Evolutionary conservation across 306 rosid genomes (phyloP).

Genomic region (Potentilla sterilis): DNA sequence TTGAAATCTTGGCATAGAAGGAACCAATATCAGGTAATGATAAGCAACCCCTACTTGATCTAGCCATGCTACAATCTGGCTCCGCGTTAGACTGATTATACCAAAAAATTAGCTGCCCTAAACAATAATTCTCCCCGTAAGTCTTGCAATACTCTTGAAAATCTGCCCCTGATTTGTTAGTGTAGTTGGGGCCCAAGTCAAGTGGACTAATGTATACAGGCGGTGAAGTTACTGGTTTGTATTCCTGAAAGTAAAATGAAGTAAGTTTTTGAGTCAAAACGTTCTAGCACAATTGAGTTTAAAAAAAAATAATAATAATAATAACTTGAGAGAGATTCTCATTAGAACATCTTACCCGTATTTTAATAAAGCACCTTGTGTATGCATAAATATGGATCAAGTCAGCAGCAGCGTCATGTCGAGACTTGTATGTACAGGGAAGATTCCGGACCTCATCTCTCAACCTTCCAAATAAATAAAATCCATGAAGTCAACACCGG

Average conservation of each 20-base stretch:
- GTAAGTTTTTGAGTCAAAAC: constrained; percentile 7
- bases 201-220: constrained; percentile 98
- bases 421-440: constrained; percentile 91
- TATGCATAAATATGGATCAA: constrained; percentile 91
- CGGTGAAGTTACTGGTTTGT: constrained; percentile 78
- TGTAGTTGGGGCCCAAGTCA: constrained; percentile 92
- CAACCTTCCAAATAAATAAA: constrained; percentile 54
- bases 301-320: no score
- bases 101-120: constrained; percentile 98
- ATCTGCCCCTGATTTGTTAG: constrained; percentile 73
- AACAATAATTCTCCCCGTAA: constrained; percentile 88
- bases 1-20: constrained; percentile 82
- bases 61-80: constrained; percentile 71
- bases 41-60: constrained; percentile 83
- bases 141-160: constrained; percentile 81
- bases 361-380: constrained; percentile 80
- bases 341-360: constrained; percentile 56
- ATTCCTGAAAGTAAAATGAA: constrained; percentile 53
- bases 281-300: not conserved
- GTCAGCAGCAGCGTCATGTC: constrained; percentile 99
- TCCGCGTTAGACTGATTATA: constrained; percentile 80
- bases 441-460: constrained; percentile 92
- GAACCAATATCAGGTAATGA: constrained; percentile 83
- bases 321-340: not conserved
- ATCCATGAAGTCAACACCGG: constrained; percentile 11